phyloP scores from a whole-genome alignment of 2,329 filamentous ascomycete species.

The Hymenoscyphus albidus region DNA sequence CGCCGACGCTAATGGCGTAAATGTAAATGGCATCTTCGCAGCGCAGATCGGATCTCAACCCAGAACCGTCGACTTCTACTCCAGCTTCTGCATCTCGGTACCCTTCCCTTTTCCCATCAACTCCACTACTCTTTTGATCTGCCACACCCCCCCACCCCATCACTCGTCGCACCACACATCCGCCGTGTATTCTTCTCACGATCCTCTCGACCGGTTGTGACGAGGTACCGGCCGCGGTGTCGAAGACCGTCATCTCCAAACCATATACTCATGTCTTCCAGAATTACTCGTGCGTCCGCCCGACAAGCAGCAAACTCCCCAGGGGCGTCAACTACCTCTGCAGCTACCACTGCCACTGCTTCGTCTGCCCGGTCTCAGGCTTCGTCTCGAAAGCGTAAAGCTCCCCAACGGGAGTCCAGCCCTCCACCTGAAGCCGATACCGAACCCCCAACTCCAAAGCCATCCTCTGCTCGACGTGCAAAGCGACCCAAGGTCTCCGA shows the following conservation, averaged over 20 bases:
- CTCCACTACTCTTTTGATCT: slow-evolving; percentile 9
- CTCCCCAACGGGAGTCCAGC: slow-evolving; percentile 50
- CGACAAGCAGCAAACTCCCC: slow-evolving; percentile 69
- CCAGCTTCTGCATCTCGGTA: slow-evolving; percentile 23
- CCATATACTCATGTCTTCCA: slow-evolving; percentile 81
- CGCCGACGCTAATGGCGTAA: slow-evolving; percentile 16
- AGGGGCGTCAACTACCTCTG: slow-evolving; percentile 36
- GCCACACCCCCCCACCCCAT: slow-evolving; percentile 7
- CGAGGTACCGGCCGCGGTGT: slow-evolving; percentile 17
- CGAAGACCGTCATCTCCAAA: slow-evolving; percentile 16
- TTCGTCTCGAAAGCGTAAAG: slow-evolving; percentile 73
- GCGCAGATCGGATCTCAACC: slow-evolving; percentile 20
- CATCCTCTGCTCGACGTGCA: slow-evolving; percentile 52
- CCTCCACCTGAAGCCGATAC: slow-evolving; percentile 36
- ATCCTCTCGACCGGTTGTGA: slow-evolving; percentile 18
- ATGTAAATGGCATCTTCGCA: slow-evolving; percentile 19
- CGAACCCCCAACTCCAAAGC: slow-evolving; percentile 37
- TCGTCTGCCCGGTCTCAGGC: slow-evolving; percentile 44
- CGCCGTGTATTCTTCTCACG: slow-evolving; percentile 14
- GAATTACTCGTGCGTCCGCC: slow-evolving; percentile 92
- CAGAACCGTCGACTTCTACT: slow-evolving; percentile 16
- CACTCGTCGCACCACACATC: slow-evolving; percentile 4
- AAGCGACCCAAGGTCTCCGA: slow-evolving; percentile 68
- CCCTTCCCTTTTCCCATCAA: slow-evolving; percentile 18
- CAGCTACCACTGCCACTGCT: slow-evolving; percentile 35